These are phyloP conservation scores for Chlorencoelia australis DNA, from an alignment of 2,329 filamentous ascomycete genomes.

Conservation along the genomic window DNA sequence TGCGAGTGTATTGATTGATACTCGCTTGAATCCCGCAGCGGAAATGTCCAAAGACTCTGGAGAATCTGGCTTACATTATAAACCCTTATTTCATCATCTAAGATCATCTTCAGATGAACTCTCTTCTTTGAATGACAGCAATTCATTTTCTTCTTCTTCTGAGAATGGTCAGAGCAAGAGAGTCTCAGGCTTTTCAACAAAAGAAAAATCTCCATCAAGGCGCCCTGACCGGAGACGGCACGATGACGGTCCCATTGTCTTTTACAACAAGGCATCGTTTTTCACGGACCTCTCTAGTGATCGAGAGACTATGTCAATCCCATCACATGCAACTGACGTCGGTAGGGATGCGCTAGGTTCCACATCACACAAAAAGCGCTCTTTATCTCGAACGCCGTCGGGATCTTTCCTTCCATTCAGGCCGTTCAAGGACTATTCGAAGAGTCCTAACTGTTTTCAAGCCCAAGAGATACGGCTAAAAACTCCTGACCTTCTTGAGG, in stretches of 20 bases:
- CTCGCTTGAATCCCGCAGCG: no score
- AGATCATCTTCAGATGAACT: constrained; percentile 35
- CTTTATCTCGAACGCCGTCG: constrained; percentile 13
- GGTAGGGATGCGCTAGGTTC: constrained; percentile 22
- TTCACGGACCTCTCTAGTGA: constrained; percentile 72
- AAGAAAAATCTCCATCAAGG: no score
- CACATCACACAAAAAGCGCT: constrained; percentile 1
- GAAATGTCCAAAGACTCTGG: no score
- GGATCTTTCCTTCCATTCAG: constrained; percentile 26
- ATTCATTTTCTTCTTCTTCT: no score
- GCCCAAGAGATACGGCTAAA: constrained; percentile 12
- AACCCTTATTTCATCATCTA: constrained; percentile 48
- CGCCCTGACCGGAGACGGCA: constrained; percentile 36
- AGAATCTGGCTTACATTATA: no score
- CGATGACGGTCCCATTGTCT: constrained; percentile 68
- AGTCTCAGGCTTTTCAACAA: no score
- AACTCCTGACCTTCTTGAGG: constrained; percentile 17
- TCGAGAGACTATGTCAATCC: constrained; percentile 37
- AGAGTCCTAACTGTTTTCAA: constrained; percentile 12
- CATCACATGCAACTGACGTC: constrained; percentile 40
- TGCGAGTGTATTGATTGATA: no score
- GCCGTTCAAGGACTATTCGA: constrained; percentile 37
- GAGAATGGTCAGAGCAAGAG: no score
- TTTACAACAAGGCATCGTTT: constrained; percentile 71
- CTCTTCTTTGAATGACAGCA: constrained; percentile 38